phyloP scores from a whole-genome alignment of 106 monocot genomes.

The Allium fistulosum region DNA sequence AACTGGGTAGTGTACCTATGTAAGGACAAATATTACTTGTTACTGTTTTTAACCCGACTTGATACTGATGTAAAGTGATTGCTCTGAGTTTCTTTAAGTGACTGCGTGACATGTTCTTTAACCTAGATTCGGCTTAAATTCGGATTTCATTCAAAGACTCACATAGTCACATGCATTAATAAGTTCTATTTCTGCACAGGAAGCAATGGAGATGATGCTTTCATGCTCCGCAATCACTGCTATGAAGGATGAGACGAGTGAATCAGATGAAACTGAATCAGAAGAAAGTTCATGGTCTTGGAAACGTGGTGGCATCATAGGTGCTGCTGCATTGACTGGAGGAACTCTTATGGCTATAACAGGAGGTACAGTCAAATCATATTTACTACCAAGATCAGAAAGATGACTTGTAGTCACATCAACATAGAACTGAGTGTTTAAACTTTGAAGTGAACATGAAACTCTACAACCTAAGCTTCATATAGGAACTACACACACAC shows the following conservation, averaged over 20 bases:
- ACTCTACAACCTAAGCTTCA: too few species aligned
- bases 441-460: too few species aligned
- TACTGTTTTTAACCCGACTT: too few species aligned
- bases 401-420: too few species aligned
- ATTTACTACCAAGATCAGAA: too few species aligned
- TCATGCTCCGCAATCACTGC: conserved; percentile 86
- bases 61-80: too few species aligned
- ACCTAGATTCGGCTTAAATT: neutral
- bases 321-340: conserved; percentile 91
- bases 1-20: too few species aligned
- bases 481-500: too few species aligned
- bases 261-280: conserved; percentile 27
- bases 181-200: conserved; percentile 28
- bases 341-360: conserved; percentile 84
- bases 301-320: conserved; percentile 84
- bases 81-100: too few species aligned
- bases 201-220: conserved; percentile 90
- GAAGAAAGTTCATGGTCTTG: conserved; percentile 54
- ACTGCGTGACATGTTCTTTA: neutral
- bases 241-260: conserved; percentile 37
- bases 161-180: neutral
- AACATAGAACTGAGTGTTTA: too few species aligned
- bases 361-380: conserved; percentile 37
- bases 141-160: neutral
- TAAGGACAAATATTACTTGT: too few species aligned